Base-by-base conservation (phyloP, 306 rosid genomes). In the Cucumis melo region DNA sequence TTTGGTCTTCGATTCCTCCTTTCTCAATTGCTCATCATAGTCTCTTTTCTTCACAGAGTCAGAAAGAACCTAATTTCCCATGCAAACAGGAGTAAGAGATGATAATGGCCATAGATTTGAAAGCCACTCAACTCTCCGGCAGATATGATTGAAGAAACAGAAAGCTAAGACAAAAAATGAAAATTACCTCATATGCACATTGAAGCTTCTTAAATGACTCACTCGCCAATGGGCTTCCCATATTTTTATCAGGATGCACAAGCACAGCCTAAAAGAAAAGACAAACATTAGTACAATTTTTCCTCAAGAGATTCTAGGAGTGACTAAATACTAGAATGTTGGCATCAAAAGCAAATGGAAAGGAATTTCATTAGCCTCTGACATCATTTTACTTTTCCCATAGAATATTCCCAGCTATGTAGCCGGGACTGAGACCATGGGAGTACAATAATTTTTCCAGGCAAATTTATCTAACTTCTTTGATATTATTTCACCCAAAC, bases 231-330 rank as follows among this genome's bases (percentile, higher is more conserved):
- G 97, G 85, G 83, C 91, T 89, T 56, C 99, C 97, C 98, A 92
- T 95, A 77, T 95, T 95, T 86, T 92, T 92, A 83, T 95, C 99
- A 77, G 99, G 99, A 85, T 95, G 99, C 80, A 95, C 98, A 19
- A 95, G 96, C 96, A 92, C 91, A 81, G 99, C 99, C 99, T 94
- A 60, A 82, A 17, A 73, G 55, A 67, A 79, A 34, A 24, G 38
- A 73, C 58, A 21, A 68, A 21, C 5, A 14, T 71, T 23, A 68
- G 57, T 23, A 13, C 39, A 46, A 44, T 50, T 21, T 72, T 50
- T 16, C 21, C 42, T 71, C 20, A 6, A 17, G 76, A 72, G 3
- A 71, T 70, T 70, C 58, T n/a, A 24, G 20, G 13, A 44, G 24
- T 70, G 58, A 70, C 38, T 5, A 24, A 67, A 44, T 0, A 23